Base-by-base conservation (phyloP, 176 grass and related monocot genomes). In the Ampelocalamus luodianensis region DNA sequence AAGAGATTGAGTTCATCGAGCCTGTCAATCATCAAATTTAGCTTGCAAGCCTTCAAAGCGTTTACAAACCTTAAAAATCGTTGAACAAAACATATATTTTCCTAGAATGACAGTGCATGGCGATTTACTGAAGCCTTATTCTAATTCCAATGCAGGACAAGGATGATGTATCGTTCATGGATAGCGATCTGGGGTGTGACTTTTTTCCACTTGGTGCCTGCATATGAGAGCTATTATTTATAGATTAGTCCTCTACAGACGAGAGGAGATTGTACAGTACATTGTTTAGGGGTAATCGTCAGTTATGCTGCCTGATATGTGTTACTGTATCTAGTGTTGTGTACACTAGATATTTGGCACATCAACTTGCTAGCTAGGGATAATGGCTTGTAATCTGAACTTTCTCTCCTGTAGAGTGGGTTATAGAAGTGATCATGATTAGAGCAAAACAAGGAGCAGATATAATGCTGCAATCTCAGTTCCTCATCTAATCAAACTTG, bases 201-300 rank as follows among this genome's bases (percentile, higher is more conserved):
- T 64, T 98, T 65, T 95, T 92, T 65, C 78, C 93, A 59, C 90
- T 98, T 55, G 96, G 93, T 85, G 91, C 93, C 60, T 93, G 93
- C 89, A 95, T 96, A 72, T 99, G 86, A 99, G 87, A 62, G 75
- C 5, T 42, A 80, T 29, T 59, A 82, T 50, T 26, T 65, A 66
- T 58, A 82, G 43, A 62, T 78, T 27, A 26, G 65, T 23, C 50
- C 32, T 68, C 48, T 68, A 18, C 56, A 48, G 64, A 76, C 45
- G 53, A 39, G 27, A 61, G 22, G 16, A 51, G 68, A 84, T 18
- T 80, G 62, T 72, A 83, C 56, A 85, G 76, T 68, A 74, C 8
- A 71, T 40, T 53, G 6, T 50, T 60, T 51, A 80, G 62, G 40
- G 64, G 40, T 22, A 70, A 70, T 76, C 32, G 61, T 16, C 46